Conservation (phyloP, 2,329 filamentous ascomycete genomes). For the Ramularia collo-cygni region DNA sequence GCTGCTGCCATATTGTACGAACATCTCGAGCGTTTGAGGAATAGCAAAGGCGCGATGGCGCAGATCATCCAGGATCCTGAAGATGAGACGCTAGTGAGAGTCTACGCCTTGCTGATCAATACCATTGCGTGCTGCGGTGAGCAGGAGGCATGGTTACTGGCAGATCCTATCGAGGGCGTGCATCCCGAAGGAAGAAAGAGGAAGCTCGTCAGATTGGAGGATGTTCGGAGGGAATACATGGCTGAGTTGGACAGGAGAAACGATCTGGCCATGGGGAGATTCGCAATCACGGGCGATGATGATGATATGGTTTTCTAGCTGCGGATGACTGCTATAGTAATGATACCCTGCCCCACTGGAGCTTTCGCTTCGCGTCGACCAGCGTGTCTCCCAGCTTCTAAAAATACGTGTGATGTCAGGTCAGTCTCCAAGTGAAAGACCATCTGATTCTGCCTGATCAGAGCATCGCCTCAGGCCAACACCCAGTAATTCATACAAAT, state of each 20-base stretch:
- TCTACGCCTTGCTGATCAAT: conserved; percentile 90
- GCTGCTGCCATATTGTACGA: conserved; percentile 53
- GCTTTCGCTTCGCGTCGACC: no score
- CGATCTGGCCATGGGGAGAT: conserved; percentile 82
- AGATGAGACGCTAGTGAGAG: conserved; percentile 56
- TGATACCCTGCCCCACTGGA: no score
- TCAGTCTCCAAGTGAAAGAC: no score
- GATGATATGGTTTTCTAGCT: conserved; percentile 2
- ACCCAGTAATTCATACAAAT: conserved; percentile 26
- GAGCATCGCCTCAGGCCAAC: conserved; percentile 14
- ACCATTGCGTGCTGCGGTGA: conserved; percentile 77
- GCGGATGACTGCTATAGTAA: no score
- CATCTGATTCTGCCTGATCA: no score
- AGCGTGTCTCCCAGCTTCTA: no score
- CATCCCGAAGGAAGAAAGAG: conserved; percentile 45
- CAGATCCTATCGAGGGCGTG: conserved; percentile 43
- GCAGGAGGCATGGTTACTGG: conserved; percentile 77
- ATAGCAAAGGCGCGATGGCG: conserved; percentile 9
- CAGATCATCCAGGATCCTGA: conserved; percentile 32
- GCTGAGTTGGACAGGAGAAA: conserved; percentile 81
- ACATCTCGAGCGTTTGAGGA: conserved; percentile 45
- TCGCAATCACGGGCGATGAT: conserved; percentile 56
- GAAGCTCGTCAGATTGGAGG: conserved; percentile 75
- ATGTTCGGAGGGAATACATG: conserved; percentile 83
- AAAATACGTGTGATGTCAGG: no score